A percentile compares a stretch with the other conserved stretches of the same genome.
These are phyloP conservation scores for Fistulifera solaris DNA, from an alignment of 108 stramenopile genomes.

Conservation along the genomic window DNA sequence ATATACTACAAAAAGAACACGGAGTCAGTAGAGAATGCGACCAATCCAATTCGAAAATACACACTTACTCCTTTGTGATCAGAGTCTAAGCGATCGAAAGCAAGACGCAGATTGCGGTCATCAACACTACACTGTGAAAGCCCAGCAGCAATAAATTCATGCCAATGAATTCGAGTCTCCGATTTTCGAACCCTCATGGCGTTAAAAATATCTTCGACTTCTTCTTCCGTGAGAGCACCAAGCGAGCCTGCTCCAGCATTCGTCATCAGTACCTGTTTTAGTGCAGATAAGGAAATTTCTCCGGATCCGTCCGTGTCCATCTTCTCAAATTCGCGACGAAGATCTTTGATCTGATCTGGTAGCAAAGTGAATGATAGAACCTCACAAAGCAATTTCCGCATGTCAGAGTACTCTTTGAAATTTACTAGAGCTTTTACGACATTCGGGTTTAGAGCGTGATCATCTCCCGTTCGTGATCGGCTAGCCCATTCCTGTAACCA, in stretches of 20 bases:
- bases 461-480: conserved; percentile 28
- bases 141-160: conserved; percentile 87
- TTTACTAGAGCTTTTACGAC: conserved; percentile 73
- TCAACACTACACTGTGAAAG: conserved; percentile 80
- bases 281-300: conserved; percentile 64
- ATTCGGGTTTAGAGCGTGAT: conserved; percentile 53
- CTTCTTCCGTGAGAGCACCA: conserved; percentile 77
- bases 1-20: conserved; percentile 34
- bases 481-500: conserved; percentile 82
- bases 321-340: conserved; percentile 80
- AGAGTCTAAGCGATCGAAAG: conserved; percentile 76
- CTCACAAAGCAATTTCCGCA: conserved; percentile 81
- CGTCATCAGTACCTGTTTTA: conserved; percentile 71
- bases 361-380: conserved; percentile 83
- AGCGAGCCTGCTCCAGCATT: conserved; percentile 78
- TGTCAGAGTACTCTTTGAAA: conserved; percentile 83
- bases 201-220: conserved; percentile 85
- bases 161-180: conserved; percentile 78
- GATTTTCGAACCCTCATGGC: conserved; percentile 78
- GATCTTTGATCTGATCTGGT: conserved; percentile 77
- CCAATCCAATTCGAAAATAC: not conserved
- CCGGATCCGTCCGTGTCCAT: conserved; percentile 78
- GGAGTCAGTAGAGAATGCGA: not conserved
- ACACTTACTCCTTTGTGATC: conserved; percentile 71
- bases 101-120: conserved; percentile 77